Conservation (phyloP, 2,329 filamentous ascomycete genomes). For the Pseudofabraea citricarpa region DNA sequence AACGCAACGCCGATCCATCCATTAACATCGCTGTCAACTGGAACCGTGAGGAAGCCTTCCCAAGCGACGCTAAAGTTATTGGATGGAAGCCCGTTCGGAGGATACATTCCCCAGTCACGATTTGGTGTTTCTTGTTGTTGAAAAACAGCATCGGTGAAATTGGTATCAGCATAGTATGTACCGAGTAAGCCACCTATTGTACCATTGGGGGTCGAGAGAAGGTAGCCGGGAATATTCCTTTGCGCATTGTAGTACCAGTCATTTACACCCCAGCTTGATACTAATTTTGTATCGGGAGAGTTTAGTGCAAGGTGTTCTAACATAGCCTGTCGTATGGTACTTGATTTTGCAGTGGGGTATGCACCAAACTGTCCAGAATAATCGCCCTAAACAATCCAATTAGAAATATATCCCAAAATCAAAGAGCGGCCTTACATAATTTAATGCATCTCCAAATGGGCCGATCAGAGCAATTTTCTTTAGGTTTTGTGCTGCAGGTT, state of each 20-base stretch:
- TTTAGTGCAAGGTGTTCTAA: constrained; percentile 21
- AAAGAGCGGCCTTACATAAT: constrained; percentile 25
- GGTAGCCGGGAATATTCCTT: constrained; percentile 37
- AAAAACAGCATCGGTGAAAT: constrained; percentile 30
- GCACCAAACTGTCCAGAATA: constrained; percentile 38
- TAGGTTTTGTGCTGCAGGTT: constrained; percentile 22
- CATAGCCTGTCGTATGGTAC: constrained; percentile 35
- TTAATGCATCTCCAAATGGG: constrained; percentile 35
- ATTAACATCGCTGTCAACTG: constrained; percentile 32
- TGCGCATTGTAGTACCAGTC: constrained; percentile 40
- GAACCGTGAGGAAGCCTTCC: constrained; percentile 34
- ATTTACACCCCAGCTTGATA: constrained; percentile 38
- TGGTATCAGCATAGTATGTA: constrained; percentile 36
- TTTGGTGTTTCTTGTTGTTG: constrained; percentile 32
- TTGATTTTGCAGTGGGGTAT: constrained; percentile 32
- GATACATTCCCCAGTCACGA: constrained; percentile 39
- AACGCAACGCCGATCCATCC: constrained; percentile 39
- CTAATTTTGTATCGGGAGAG: constrained; percentile 24
- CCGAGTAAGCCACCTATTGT: constrained; percentile 32
- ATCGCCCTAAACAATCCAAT: constrained; percentile 25
- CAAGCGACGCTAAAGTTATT: constrained; percentile 41
- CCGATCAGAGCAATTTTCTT: constrained; percentile 35
- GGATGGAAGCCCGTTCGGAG: constrained; percentile 34
- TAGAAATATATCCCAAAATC: too few relatives aligned
- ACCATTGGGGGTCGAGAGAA: constrained; percentile 31